phyloP scores from a whole-genome alignment of 2,329 filamentous ascomycete genomes.

The Colletotrichum eleusines region DNA sequence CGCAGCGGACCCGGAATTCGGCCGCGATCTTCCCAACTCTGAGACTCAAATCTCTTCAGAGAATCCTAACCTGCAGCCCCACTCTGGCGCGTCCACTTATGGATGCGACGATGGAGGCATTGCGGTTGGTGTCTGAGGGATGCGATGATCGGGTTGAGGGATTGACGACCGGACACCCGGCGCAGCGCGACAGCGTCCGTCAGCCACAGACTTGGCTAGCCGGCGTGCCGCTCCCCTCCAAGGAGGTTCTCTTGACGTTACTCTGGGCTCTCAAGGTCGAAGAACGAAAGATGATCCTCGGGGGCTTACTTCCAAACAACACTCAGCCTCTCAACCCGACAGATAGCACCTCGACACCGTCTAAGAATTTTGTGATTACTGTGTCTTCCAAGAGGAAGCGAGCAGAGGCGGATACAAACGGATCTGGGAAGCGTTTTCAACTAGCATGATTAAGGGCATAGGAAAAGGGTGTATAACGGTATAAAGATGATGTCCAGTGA shows the following conservation, averaged over 20 bases:
- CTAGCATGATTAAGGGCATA: conserved; percentile 26
- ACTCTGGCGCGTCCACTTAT: conserved; percentile 77
- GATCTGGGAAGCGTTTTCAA: conserved; percentile 35
- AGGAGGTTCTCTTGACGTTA: conserved; percentile 61
- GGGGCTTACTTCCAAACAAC: conserved; percentile 3
- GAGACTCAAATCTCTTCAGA: conserved; percentile 71
- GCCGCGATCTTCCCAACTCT: conserved; percentile 67
- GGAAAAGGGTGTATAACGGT: conserved; percentile 27
- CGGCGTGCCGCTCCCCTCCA: conserved; percentile 57
- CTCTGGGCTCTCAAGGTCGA: conserved; percentile 61
- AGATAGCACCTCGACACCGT: conserved; percentile 16
- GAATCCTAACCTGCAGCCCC: conserved; percentile 80
- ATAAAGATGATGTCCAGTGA: conserved; percentile 8
- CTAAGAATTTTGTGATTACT: conserved; percentile 23
- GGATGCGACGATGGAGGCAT: conserved; percentile 80
- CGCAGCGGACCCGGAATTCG: conserved; percentile 65
- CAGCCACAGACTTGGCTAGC: conserved; percentile 54
- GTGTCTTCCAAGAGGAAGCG: conserved; percentile 34
- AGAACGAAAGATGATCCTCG: conserved; percentile 50
- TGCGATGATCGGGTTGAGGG: conserved; percentile 60
- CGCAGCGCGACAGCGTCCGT: conserved; percentile 53
- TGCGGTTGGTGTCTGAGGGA: conserved; percentile 77
- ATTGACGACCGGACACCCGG: conserved; percentile 49
- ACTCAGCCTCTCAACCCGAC: conserved; percentile 6
- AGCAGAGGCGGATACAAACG: conserved; percentile 14